These are phyloP conservation scores for Fusarium redolens DNA, from an alignment of 2,329 filamentous ascomycete species.

Conservation along the genomic window DNA sequence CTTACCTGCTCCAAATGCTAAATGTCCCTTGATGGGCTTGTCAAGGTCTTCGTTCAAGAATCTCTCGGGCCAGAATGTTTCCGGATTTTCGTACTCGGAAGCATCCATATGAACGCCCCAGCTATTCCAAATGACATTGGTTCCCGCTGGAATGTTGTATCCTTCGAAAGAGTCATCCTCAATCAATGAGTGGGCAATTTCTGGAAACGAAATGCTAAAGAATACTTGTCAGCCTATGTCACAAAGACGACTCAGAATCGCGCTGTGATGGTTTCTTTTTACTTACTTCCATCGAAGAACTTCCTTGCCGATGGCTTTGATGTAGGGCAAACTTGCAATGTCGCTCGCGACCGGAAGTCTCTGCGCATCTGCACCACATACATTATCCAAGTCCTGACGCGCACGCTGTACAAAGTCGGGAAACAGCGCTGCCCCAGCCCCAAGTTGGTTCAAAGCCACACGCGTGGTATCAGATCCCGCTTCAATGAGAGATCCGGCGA, in stretches of 20 bases:
- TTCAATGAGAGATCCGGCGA: neutral
- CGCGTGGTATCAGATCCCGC: neutral
- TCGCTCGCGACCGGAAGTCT: neutral
- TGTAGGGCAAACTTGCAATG: neutral
- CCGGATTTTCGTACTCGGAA: neutral
- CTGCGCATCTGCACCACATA: neutral
- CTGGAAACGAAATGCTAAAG: neutral
- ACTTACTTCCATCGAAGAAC: neutral
- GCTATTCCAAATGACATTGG: neutral
- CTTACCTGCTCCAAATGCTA: neutral
- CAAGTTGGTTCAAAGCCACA: neutral
- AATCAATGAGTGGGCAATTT: neutral
- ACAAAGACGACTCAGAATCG: neutral
- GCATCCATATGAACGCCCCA: neutral
- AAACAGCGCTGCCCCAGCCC: neutral
- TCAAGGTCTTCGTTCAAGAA: neutral
- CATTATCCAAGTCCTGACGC: neutral
- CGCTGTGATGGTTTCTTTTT: neutral
- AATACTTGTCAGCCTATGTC: neutral
- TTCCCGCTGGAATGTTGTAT: neutral
- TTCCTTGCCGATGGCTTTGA: neutral
- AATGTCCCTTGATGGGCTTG: neutral
- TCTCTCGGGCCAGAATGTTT: neutral
- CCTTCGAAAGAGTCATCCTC: neutral
- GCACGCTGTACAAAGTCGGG: neutral